These are phyloP conservation scores for Oemleria cerasiformis DNA, from an alignment of 306 rosid genomes.

Conservation along the genomic window DNA sequence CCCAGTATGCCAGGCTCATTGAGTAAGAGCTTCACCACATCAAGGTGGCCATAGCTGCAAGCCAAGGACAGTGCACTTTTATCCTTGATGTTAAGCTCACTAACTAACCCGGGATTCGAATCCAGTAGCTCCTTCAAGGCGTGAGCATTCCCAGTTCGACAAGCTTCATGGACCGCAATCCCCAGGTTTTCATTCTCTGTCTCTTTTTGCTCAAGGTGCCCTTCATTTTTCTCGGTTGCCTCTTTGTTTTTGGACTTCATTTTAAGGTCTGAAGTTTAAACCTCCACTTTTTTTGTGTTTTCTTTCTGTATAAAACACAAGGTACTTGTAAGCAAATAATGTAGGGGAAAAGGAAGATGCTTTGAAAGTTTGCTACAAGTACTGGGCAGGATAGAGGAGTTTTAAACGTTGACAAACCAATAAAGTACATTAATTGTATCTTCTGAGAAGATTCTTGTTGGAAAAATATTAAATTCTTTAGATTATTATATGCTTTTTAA, in stretches of 20 bases:
- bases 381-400: neutral
- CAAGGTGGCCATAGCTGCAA: constrained; percentile 47
- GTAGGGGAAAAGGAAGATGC: neutral
- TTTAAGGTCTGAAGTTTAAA: neutral
- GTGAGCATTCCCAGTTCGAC: constrained; percentile 31
- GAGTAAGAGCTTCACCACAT: constrained; percentile 39
- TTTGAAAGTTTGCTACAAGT: neutral
- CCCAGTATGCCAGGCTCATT: constrained; percentile 28
- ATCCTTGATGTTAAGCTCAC: constrained; percentile 29
- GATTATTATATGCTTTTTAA: neutral
- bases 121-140: constrained; percentile 37
- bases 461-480: neutral
- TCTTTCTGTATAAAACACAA: neutral
- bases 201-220: constrained; percentile 34
- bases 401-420: neutral
- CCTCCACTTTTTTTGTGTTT: neutral
- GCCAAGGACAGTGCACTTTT: constrained; percentile 42
- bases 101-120: constrained; percentile 30
- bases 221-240: neutral
- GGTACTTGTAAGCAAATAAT: neutral
- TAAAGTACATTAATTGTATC: neutral
- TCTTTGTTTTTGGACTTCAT: neutral
- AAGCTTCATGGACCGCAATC: constrained; percentile 56
- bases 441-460: neutral
- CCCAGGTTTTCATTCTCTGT: constrained; percentile 36